These are phyloP conservation scores for Melastoma candidum DNA, from an alignment of 441 rosid species.

Conservation along the genomic window DNA sequence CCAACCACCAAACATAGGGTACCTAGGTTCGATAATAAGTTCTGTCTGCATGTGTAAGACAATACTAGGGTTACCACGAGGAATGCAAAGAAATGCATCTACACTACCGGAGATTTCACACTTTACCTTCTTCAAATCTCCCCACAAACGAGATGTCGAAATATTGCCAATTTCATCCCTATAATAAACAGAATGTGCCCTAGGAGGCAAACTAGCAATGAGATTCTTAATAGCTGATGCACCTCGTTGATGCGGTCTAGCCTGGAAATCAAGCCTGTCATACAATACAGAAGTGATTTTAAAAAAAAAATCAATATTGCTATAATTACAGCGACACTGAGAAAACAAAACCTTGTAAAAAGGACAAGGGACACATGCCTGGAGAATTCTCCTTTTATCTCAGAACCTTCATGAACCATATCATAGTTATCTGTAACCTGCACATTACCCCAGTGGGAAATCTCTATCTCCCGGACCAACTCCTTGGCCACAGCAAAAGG, in stretches of 20 bases:
- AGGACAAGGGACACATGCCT: conserved; percentile 29
- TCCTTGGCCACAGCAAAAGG: conserved; percentile 75
- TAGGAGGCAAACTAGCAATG: conserved; percentile 77
- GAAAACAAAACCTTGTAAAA: not conserved
- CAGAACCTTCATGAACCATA: conserved; percentile 68
- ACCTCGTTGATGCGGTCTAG: conserved; percentile 53
- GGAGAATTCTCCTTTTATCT: conserved; percentile 87
- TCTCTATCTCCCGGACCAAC: conserved; percentile 79
- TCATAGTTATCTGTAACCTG: conserved; percentile 81
- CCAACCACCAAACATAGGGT: conserved; percentile 97
- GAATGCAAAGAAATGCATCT: not conserved
- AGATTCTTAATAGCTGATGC: conserved; percentile 68
- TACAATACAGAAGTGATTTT: conserved; percentile 14
- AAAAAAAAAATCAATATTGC: conserved; percentile 5
- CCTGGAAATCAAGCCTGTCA: conserved; percentile 81
- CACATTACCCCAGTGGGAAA: conserved; percentile 96
- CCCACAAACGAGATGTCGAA: conserved; percentile 74
- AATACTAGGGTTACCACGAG: conserved; percentile 20
- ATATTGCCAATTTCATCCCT: conserved; percentile 96
- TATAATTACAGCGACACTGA: not conserved
- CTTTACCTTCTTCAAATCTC: conserved; percentile 74
- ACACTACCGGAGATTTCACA: too few species aligned
- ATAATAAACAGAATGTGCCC: conserved; percentile 85
- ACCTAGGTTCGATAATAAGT: conserved; percentile 79
- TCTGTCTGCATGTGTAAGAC: conserved; percentile 58